A percentile compares a stretch with the other conserved stretches of the same genome.
phyloP scores from a whole-genome alignment of 306 rosid species.

The Mimosa bimucronata region DNA sequence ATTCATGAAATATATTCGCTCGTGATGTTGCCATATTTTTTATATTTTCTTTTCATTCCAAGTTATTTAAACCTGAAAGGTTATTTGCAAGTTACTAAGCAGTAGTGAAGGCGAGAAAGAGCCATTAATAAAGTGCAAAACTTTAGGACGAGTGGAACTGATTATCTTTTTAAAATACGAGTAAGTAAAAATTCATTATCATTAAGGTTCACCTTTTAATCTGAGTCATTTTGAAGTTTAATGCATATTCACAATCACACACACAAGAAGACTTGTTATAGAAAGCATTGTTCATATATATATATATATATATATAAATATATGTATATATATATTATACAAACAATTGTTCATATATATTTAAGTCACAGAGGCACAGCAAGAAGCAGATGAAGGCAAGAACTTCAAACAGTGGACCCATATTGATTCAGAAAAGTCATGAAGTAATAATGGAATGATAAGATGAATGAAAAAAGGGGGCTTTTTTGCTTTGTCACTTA shows the following conservation, averaged over 20 bases:
- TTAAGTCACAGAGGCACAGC: neutral
- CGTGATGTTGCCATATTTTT: neutral
- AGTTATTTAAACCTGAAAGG: neutral
- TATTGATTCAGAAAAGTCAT: slow-evolving; percentile 10
- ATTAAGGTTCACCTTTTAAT: slow-evolving; percentile 32
- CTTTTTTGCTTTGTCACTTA: slow-evolving; percentile 1
- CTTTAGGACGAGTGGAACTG: slow-evolving; percentile 45
- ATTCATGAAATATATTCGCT: neutral
- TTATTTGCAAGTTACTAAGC: neutral
- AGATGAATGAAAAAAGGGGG: neutral
- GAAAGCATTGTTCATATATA: too few species aligned
- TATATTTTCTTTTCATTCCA: neutral
- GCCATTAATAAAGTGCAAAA: slow-evolving; percentile 1
- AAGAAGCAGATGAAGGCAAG: slow-evolving; percentile 33
- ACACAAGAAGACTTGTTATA: neutral
- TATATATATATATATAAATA: neutral
- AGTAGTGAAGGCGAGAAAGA: neutral
- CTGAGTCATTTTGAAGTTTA: slow-evolving; percentile 42
- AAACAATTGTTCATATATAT: too few species aligned
- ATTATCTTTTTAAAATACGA: slow-evolving; percentile 38
- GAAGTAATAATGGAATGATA: slow-evolving; percentile 6
- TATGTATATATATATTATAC: neutral
- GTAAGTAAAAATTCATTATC: slow-evolving; percentile 49
- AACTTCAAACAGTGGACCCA: slow-evolving; percentile 15
- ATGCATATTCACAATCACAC: slow-evolving; percentile 1